These are phyloP conservation scores for Trametes maxima DNA, from an alignment of 768 basidiomycete species.

Conservation along the genomic window DNA sequence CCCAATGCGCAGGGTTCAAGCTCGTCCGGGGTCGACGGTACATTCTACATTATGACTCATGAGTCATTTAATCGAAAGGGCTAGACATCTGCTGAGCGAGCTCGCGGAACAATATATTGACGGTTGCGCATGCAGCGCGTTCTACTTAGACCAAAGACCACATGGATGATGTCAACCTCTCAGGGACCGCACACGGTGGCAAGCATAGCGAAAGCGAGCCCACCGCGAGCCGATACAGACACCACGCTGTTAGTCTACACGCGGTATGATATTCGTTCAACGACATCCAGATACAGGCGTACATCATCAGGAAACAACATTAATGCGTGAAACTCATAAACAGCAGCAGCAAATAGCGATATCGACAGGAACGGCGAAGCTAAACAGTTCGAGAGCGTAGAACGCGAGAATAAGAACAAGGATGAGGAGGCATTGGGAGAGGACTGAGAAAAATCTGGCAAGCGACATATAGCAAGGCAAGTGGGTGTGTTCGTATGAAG, in stretches of 20 bases:
- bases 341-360: conserved; percentile 15
- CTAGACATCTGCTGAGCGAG: too few species aligned
- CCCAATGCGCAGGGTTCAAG: too few species aligned
- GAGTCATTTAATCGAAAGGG: too few species aligned
- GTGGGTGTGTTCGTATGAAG: neutral
- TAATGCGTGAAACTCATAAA: conserved; percentile 21
- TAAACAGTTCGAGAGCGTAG: conserved; percentile 17
- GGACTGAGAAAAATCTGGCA: neutral
- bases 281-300: conserved; percentile 13
- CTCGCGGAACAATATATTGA: too few species aligned
- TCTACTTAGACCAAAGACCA: too few species aligned
- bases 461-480: neutral
- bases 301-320: conserved; percentile 18
- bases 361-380: conserved; percentile 13
- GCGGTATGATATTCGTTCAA: conserved; percentile 7
- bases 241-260: neutral
- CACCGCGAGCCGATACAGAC: too few species aligned
- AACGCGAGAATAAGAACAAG: neutral
- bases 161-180: neutral
- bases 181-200: too few species aligned
- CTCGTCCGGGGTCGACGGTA: too few species aligned
- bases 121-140: too few species aligned
- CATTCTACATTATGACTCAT: too few species aligned
- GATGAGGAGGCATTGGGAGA: neutral
- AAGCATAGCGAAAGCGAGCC: too few species aligned